These are phyloP conservation scores for Fusarium nurragi DNA, from an alignment of 2,329 filamentous ascomycete genomes.

Conservation along the genomic window DNA sequence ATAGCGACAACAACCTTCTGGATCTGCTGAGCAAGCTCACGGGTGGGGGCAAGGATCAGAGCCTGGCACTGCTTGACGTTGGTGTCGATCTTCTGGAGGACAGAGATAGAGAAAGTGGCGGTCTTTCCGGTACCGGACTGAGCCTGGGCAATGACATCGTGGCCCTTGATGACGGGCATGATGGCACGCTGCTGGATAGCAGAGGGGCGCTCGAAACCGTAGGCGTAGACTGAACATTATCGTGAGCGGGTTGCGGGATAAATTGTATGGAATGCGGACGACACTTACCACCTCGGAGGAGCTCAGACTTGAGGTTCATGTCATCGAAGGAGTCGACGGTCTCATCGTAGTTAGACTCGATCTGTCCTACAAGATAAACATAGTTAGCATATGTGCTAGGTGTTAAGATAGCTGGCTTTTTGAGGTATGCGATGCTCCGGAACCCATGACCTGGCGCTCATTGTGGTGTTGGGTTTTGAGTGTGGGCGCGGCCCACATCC, in stretches of 20 bases:
- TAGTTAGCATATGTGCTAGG: constrained; percentile 35
- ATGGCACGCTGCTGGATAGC: constrained; percentile 99
- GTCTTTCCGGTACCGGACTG: constrained; percentile 99
- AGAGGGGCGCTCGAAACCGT: constrained; percentile 99
- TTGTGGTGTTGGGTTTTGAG: constrained; percentile 24
- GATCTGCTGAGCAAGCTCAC: constrained; percentile 98
- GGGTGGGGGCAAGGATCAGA: constrained; percentile 95
- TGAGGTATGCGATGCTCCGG: not conserved
- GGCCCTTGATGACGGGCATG: constrained; percentile 99
- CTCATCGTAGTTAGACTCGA: constrained; percentile 99
- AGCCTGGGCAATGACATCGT: constrained; percentile 99
- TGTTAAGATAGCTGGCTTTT: not conserved
- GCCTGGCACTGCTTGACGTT: constrained; percentile 97
- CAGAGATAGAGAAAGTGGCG: constrained; percentile 98
- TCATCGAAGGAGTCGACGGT: constrained; percentile 98
- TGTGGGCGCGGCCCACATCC: constrained; percentile 27
- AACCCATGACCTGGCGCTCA: constrained; percentile 3
- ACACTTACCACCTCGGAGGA: constrained; percentile 84
- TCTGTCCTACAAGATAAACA: constrained; percentile 75
- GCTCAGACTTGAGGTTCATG: constrained; percentile 96
- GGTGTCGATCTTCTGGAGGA: constrained; percentile 98
- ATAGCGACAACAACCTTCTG: constrained; percentile 99
- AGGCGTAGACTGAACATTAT: constrained; percentile 79
- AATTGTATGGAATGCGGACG: constrained; percentile 24
- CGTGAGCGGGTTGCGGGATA: constrained; percentile 43